phyloP scores from a whole-genome alignment of 106 monocot genomes.

The Dactylorhiza incarnata region DNA sequence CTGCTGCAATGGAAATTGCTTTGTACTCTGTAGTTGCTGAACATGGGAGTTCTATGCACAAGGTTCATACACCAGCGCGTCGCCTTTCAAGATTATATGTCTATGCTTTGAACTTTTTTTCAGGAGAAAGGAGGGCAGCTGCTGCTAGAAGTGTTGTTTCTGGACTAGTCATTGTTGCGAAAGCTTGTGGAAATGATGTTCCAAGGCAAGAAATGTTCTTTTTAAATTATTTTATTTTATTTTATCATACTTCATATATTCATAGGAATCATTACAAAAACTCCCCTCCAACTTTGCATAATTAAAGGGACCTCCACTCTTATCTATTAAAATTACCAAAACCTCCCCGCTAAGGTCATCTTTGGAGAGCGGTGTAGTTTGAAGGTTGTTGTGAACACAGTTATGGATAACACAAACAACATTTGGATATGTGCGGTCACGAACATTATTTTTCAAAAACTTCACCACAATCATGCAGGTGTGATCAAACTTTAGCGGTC shows the following conservation, averaged over 20 bases:
- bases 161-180: slow-evolving; percentile 60
- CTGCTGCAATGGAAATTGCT: slow-evolving; percentile 67
- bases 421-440: no score
- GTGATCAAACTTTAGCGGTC: no score
- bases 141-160: slow-evolving; percentile 62
- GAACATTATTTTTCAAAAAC: no score
- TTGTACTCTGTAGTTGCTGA: slow-evolving; percentile 76
- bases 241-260: background rate
- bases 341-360: no score
- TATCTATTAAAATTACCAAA: no score
- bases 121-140: slow-evolving; percentile 42
- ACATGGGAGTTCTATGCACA: slow-evolving; percentile 78
- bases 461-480: no score
- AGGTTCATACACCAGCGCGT: slow-evolving; percentile 91
- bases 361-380: no score
- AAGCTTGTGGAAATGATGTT: slow-evolving; percentile 90
- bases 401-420: no score
- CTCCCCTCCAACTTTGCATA: no score
- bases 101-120: slow-evolving; percentile 42
- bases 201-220: slow-evolving; percentile 40
- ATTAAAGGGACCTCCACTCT: no score
- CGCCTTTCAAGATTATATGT: slow-evolving; percentile 71
- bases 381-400: no score
- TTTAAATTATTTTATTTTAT: background rate
- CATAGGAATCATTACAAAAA: no score